These are phyloP conservation scores for Linum tenue DNA, from an alignment of 345 rosid species.

Conservation along the genomic window DNA sequence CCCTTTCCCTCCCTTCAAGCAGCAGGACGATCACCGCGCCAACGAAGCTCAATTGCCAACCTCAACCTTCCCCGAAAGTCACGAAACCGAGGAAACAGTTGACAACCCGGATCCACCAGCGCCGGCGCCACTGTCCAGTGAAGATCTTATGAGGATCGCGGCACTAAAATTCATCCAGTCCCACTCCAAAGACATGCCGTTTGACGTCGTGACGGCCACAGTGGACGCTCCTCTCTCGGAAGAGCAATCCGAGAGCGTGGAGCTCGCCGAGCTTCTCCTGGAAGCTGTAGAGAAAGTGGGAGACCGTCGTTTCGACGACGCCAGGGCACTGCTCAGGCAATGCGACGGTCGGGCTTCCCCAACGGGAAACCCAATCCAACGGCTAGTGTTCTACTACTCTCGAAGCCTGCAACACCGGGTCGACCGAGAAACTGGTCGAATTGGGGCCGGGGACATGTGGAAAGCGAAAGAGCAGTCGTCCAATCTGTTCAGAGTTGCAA, in stretches of 20 bases:
- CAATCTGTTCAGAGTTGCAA: not conserved
- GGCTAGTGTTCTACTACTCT: conserved; percentile 34
- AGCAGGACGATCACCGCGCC: no score
- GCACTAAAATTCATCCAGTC: conserved; percentile 36
- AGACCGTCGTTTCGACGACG: conserved; percentile 29
- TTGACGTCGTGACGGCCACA: not conserved
- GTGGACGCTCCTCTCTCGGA: not conserved
- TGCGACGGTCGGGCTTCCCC: conserved; percentile 22
- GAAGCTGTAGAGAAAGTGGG: conserved; percentile 36
- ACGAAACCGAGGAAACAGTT: no score
- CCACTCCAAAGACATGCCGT: conserved; percentile 14
- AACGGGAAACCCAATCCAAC: conserved; percentile 34
- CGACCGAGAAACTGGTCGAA: conserved; percentile 26
- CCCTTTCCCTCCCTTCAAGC: no score
- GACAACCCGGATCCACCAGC: no score
- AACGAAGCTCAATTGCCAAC: no score
- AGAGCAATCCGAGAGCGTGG: conserved; percentile 25
- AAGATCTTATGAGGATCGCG: conserved; percentile 38
- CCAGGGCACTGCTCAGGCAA: conserved; percentile 29
- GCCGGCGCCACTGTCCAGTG: conserved; percentile 19
- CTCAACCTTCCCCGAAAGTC: no score
- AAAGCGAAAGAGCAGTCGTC: no score
- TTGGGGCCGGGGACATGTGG: conserved; percentile 3
- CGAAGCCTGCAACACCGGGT: conserved; percentile 38
- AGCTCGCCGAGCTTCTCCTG: conserved; percentile 33